These are phyloP conservation scores for Aureobasidium uvarum DNA, from an alignment of 2,329 filamentous ascomycete genomes.

Conservation along the genomic window DNA sequence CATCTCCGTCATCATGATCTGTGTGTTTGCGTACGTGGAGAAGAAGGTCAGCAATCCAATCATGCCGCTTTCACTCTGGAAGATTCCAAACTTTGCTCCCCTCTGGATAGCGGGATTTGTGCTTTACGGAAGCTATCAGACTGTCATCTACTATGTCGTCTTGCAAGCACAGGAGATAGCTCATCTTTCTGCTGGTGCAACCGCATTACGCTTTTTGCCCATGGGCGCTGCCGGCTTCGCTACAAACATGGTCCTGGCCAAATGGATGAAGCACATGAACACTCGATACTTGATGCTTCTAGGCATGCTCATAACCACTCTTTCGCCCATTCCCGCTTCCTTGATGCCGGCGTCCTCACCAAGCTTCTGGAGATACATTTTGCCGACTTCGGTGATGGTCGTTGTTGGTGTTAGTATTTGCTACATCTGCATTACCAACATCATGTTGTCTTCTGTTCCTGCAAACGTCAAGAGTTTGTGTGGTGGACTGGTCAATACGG, in stretches of 20 bases:
- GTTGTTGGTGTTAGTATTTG: constrained; percentile 45
- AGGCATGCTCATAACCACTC: constrained; percentile 40
- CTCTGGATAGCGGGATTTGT: constrained; percentile 49
- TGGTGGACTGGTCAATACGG: constrained; percentile 47
- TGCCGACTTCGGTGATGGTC: constrained; percentile 43
- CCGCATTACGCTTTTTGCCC: constrained; percentile 44
- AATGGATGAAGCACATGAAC: constrained; percentile 43
- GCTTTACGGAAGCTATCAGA: constrained; percentile 46
- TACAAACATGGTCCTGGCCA: constrained; percentile 32
- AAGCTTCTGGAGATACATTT: constrained; percentile 42
- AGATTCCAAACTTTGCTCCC: constrained; percentile 48
- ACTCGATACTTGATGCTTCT: constrained; percentile 41
- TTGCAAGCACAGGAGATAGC: constrained; percentile 45
- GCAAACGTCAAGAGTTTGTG: constrained; percentile 45
- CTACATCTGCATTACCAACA: constrained; percentile 46
- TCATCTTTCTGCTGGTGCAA: constrained; percentile 42
- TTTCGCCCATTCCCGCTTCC: constrained; percentile 41
- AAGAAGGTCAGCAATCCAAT: constrained; percentile 48
- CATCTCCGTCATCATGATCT: constrained; percentile 42
- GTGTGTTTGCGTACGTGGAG: constrained; percentile 43
- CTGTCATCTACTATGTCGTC: constrained; percentile 46
- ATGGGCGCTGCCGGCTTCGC: constrained; percentile 42
- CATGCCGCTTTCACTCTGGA: constrained; percentile 50
- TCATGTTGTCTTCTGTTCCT: constrained; percentile 44
- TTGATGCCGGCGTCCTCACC: constrained; percentile 31